Percentiles rank a stretch among this genome's conserved stretches.
These are phyloP conservation scores for Colletotrichum endophyticum DNA, from an alignment of 2,329 filamentous ascomycete genomes.

Conservation along the genomic window DNA sequence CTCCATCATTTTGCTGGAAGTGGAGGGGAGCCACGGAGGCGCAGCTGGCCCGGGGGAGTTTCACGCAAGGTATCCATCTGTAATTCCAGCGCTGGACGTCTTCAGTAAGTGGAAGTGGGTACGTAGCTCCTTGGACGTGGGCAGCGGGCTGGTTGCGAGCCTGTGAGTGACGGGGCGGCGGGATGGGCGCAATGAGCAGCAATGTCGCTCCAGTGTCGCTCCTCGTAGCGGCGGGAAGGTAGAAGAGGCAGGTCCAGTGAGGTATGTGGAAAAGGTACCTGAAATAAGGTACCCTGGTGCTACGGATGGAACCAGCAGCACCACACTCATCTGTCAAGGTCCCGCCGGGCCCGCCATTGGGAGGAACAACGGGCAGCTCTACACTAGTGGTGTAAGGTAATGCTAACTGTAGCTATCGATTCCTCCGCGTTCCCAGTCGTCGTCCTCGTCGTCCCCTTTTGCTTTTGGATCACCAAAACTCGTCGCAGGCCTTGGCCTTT, in stretches of 20 bases:
- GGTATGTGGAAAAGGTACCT: neutral
- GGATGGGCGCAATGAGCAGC: neutral
- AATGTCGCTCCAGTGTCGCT: neutral
- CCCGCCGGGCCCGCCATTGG: constrained; percentile 8
- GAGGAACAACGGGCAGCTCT: neutral
- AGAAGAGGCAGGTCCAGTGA: neutral
- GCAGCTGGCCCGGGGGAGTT: constrained; percentile 18
- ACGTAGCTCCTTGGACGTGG: neutral
- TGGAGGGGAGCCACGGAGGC: constrained; percentile 10
- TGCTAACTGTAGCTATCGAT: neutral
- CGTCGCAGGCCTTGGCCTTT: constrained; percentile 8
- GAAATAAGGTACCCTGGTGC: neutral
- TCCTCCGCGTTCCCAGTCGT: neutral
- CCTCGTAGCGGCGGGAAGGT: neutral
- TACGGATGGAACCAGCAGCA: neutral
- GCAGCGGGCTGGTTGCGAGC: neutral
- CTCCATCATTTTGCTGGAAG: neutral
- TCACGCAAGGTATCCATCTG: constrained; percentile 8
- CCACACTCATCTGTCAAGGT: constrained; percentile 13
- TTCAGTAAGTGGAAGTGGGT: neutral
- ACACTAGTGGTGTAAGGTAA: neutral
- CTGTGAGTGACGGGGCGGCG: neutral
- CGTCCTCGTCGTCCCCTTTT: neutral
- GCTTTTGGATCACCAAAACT: constrained; percentile 16
- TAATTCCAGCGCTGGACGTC: neutral